Conservation (phyloP, 306 rosid genomes). For the Mimosa bimucronata region DNA sequence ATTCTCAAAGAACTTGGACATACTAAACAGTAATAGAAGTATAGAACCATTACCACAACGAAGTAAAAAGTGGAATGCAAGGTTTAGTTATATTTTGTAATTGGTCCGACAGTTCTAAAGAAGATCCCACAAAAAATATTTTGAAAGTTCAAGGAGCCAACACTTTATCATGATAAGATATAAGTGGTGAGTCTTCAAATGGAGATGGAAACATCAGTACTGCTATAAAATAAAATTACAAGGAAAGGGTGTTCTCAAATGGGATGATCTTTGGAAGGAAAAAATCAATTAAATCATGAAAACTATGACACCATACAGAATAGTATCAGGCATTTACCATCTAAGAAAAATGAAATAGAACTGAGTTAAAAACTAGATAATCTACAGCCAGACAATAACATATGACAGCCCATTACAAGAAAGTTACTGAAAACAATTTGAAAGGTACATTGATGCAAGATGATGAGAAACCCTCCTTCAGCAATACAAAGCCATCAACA, state of each 20-base stretch:
- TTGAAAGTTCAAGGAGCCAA: not conserved
- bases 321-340: not conserved
- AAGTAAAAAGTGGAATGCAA: slow-evolving; percentile 13
- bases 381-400: not conserved
- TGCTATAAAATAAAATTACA: slow-evolving; percentile 16
- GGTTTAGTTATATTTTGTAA: not conserved
- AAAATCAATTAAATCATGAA: slow-evolving; percentile 13
- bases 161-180: slow-evolving; percentile 22
- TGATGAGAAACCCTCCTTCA: slow-evolving; percentile 24
- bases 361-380: not conserved
- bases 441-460: slow-evolving; percentile 23
- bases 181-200: slow-evolving; percentile 9
- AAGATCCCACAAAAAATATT: not conserved
- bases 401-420: slow-evolving; percentile 12
- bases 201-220: slow-evolving; percentile 24
- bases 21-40: slow-evolving; percentile 5
- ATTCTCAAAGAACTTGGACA: not conserved
- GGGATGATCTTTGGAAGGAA: slow-evolving; percentile 7
- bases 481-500: slow-evolving; percentile 3
- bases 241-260: slow-evolving; percentile 23
- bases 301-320: not conserved
- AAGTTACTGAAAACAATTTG: not conserved
- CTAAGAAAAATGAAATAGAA: not conserved
- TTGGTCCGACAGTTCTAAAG: not conserved
- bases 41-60: slow-evolving; percentile 16